Conservation (phyloP, 1,284 basidiomycete genomes). For the Lentinus polychrous region DNA sequence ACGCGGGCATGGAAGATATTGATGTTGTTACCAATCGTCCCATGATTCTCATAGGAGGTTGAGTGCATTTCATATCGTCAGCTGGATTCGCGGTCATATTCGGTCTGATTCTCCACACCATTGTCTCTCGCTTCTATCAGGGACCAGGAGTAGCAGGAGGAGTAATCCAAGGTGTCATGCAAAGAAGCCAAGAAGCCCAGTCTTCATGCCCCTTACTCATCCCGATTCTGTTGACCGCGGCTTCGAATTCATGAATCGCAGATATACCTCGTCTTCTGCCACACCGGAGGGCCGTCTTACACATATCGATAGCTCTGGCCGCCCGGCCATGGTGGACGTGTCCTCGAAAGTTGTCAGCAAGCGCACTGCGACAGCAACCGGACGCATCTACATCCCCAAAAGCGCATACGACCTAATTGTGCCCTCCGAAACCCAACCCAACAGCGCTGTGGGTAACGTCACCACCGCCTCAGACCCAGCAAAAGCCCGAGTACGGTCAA, state of each 20-base stretch:
- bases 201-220: not conserved
- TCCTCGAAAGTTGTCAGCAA: conserved; percentile 57
- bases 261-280: conserved; percentile 2
- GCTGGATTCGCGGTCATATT: too few species aligned
- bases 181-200: not conserved
- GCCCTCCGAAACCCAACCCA: conserved; percentile 22
- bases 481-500: conserved; percentile 46
- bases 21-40: conserved; percentile 72
- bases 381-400: conserved; percentile 66
- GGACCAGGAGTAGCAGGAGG: too few species aligned
- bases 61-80: conserved; percentile 36
- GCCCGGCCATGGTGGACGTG: conserved; percentile 78
- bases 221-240: too few species aligned
- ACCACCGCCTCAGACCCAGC: conserved; percentile 15
- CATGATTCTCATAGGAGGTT: conserved; percentile 90
- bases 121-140: too few species aligned
- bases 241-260: not conserved
- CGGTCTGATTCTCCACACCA: too few species aligned
- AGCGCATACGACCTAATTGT: conserved; percentile 61
- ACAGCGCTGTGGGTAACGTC: conserved; percentile 10
- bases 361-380: conserved; percentile 70
- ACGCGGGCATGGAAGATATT: conserved; percentile 78
- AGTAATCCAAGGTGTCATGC: too few species aligned
- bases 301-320: conserved; percentile 64
- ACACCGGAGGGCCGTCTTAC: conserved; percentile 36